Conservation (phyloP, 2,329 filamentous ascomycete genomes). For the Colletotrichum plurivorum region DNA sequence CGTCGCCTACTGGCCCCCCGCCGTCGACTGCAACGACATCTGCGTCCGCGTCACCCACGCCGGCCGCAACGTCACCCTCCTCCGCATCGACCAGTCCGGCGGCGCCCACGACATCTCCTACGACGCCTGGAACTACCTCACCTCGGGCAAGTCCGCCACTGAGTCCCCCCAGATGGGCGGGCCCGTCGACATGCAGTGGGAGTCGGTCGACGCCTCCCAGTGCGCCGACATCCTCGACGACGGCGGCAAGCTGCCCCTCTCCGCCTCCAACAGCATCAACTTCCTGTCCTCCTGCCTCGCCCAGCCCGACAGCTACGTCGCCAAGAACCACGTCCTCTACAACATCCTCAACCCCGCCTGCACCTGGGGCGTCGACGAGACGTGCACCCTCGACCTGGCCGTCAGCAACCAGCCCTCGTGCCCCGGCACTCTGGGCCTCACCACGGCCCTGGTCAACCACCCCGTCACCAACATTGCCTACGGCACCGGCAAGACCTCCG, state of each 20-base stretch:
- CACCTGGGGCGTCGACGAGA: conserved; percentile 65
- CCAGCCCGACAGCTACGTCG: conserved; percentile 63
- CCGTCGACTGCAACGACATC: conserved; percentile 68
- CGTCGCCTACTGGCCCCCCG: conserved; percentile 71
- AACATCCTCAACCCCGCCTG: conserved; percentile 68
- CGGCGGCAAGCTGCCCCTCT: conserved; percentile 66
- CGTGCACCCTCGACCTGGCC: conserved; percentile 63
- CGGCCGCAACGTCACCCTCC: conserved; percentile 68
- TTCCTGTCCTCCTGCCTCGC: conserved; percentile 63
- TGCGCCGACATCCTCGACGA: conserved; percentile 64
- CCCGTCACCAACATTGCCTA: conserved; percentile 68
- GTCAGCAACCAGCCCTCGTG: conserved; percentile 67
- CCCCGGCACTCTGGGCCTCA: conserved; percentile 58
- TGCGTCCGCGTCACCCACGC: conserved; percentile 67
- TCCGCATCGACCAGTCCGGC: conserved; percentile 69
- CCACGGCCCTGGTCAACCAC: conserved; percentile 47
- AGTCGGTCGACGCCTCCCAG: conserved; percentile 61
- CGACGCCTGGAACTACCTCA: conserved; percentile 73
- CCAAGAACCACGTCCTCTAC: conserved; percentile 65
- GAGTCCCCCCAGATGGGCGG: conserved; percentile 63
- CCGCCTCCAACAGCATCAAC: conserved; percentile 71
- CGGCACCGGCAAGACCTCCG: conserved; percentile 57
- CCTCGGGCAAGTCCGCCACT: conserved; percentile 63
- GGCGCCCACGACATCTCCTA: conserved; percentile 73
- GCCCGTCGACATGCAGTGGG: conserved; percentile 65